These are phyloP conservation scores for Penicillium subrubescens DNA, from an alignment of 495 filamentous ascomycete genomes.

Conservation along the genomic window DNA sequence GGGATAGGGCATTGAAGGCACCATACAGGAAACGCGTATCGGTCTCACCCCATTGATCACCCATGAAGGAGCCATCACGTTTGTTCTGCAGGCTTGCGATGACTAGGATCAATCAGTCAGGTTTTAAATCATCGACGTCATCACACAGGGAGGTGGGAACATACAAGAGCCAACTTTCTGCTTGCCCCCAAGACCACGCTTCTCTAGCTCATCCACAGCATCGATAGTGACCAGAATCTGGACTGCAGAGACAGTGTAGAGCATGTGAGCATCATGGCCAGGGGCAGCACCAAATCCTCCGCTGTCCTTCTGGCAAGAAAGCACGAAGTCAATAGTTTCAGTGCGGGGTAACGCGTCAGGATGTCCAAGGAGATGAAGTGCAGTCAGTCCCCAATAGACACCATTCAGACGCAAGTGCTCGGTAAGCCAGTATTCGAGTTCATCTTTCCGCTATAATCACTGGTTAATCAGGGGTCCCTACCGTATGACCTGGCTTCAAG, in stretches of 20 bases:
- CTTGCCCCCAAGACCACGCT: constrained; percentile 63
- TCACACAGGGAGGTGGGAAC: constrained; percentile 26
- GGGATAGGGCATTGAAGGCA: constrained; percentile 81
- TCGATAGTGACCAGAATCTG: constrained; percentile 86
- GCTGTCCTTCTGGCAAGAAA: constrained; percentile 83
- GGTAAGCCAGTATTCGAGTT: constrained; percentile 95
- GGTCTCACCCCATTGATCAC: constrained; percentile 94
- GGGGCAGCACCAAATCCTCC: constrained; percentile 94
- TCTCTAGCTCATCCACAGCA: constrained; percentile 80
- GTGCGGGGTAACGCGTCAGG: constrained; percentile 79
- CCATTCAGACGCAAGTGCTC: constrained; percentile 94
- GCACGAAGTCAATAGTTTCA: constrained; percentile 85
- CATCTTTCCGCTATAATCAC: constrained; percentile 72
- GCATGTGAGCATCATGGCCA: constrained; percentile 91
- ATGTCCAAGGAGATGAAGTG: constrained; percentile 79
- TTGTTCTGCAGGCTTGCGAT: constrained; percentile 80
- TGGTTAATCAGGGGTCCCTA: constrained; percentile 33
- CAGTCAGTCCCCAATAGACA: constrained; percentile 93
- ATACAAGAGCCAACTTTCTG: constrained; percentile 73
- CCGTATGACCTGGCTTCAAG: constrained; percentile 11
- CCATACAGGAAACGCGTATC: constrained; percentile 94
- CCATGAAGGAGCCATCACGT: constrained; percentile 81
- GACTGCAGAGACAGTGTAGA: constrained; percentile 90
- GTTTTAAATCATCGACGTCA: constrained; percentile 13
- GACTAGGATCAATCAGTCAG: constrained; percentile 52